These are phyloP conservation scores for Boletus fagicola DNA, from an alignment of 768 basidiomycete genomes.

Conservation along the genomic window DNA sequence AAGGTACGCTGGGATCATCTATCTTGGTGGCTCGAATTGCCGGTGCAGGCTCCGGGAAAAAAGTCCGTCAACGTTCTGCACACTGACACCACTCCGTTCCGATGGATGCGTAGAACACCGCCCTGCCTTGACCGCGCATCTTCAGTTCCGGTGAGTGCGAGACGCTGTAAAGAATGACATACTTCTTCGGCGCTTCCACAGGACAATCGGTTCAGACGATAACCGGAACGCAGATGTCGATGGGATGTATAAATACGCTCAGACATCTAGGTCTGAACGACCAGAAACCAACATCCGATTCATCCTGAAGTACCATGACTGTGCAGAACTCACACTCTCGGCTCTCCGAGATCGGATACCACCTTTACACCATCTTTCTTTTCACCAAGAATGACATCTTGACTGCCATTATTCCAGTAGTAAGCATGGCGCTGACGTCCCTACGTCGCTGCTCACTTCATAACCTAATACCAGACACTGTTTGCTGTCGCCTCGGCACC, in stretches of 20 bases:
- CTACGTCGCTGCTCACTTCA: background rate
- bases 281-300: background rate
- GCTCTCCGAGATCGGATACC: constrained; percentile 18
- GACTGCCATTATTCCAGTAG: constrained; percentile 47
- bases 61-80: background rate
- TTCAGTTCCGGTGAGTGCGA: background rate
- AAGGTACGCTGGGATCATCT: background rate
- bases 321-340: constrained; percentile 7
- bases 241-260: constrained; percentile 5
- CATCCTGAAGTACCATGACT: constrained; percentile 14
- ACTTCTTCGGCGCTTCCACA: background rate
- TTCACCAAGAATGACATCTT: constrained; percentile 48
- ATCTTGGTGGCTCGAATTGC: background rate
- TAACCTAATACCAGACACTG: constrained; percentile 27
- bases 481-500: constrained; percentile 37
- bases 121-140: background rate
- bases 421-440: constrained; percentile 21
- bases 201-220: background rate
- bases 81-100: too few relatives aligned
- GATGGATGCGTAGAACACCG: background rate
- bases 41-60: background rate
- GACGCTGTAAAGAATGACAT: background rate
- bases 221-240: constrained; percentile 1
- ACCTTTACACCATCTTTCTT: constrained; percentile 35
- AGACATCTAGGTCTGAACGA: background rate